A percentile compares a stretch with the other conserved stretches of the same genome.
Evolutionary conservation across 306 rosid species (phyloP).

Genomic region (Sphenostylis stenocarpa): DNA sequence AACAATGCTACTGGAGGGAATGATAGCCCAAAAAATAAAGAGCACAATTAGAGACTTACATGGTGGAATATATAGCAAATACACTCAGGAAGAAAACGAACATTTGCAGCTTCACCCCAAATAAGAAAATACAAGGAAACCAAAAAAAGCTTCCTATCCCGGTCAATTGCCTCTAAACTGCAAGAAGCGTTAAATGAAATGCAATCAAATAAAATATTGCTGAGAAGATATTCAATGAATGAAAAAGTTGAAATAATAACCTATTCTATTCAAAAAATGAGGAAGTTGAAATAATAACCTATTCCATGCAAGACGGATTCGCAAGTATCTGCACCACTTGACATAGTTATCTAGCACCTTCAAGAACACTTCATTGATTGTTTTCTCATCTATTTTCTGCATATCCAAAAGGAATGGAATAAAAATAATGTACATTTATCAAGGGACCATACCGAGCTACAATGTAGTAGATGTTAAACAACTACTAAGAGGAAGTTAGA

Average conservation of each 20-base stretch:
- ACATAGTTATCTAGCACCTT: slow-evolving; percentile 92
- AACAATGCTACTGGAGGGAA: neutral
- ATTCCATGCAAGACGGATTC: slow-evolving; percentile 80
- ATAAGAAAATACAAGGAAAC: slow-evolving; percentile 87
- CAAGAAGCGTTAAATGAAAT: slow-evolving; percentile 34
- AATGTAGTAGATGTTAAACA: neutral
- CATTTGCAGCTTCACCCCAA: slow-evolving; percentile 99
- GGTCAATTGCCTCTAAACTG: slow-evolving; percentile 88
- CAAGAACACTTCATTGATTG: slow-evolving; percentile 76
- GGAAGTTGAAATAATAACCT: slow-evolving; percentile 57
- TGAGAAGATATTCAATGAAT: slow-evolving; percentile 21
- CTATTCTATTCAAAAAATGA: slow-evolving; percentile 35
- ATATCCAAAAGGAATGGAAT: slow-evolving; percentile 7
- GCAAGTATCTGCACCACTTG: slow-evolving; percentile 90
- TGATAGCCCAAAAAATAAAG: neutral
- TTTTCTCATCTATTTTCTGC: slow-evolving; percentile 90
- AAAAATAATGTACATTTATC: neutral
- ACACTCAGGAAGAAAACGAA: slow-evolving; percentile 98
- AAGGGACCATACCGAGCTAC: slow-evolving; percentile 1
- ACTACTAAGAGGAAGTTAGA: neutral
- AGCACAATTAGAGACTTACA: slow-evolving; percentile 54
- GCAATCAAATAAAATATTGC: slow-evolving; percentile 32
- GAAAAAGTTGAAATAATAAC: slow-evolving; percentile 36
- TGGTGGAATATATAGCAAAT: slow-evolving; percentile 93
- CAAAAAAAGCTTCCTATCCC: slow-evolving; percentile 83